A percentile compares a stretch with the other conserved stretches of the same genome.
These are phyloP conservation scores for Suillus ampliporus DNA, from an alignment of 768 basidiomycete genomes.

Conservation along the genomic window DNA sequence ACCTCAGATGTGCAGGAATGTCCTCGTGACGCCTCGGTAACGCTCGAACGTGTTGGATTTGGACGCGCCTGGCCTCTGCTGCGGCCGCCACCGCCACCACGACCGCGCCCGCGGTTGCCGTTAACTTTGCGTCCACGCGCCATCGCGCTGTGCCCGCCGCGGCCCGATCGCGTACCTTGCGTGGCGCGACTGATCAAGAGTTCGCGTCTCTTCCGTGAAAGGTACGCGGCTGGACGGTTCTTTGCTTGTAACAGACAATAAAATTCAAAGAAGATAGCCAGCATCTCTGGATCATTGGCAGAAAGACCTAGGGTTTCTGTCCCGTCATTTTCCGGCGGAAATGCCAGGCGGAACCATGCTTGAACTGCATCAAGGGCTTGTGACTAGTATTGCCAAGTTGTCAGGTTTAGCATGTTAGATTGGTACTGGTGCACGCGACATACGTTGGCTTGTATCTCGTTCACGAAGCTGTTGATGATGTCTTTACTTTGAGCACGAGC, in stretches of 20 bases:
- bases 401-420: background rate
- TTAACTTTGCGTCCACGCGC: background rate
- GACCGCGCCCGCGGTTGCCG: background rate
- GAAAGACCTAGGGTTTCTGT: slow-evolving; percentile 9
- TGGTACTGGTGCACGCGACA: background rate
- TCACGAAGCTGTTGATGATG: slow-evolving; percentile 14
- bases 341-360: slow-evolving; percentile 23
- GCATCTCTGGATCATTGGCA: slow-evolving; percentile 9
- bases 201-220: background rate
- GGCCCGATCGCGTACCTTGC: background rate
- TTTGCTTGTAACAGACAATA: slow-evolving; percentile 1
- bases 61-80: background rate
- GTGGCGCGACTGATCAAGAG: background rate
- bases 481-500: slow-evolving; percentile 4
- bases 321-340: background rate
- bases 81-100: no score
- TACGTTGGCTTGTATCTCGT: slow-evolving; percentile 17
- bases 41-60: no score
- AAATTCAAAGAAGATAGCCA: slow-evolving; percentile 28
- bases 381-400: background rate
- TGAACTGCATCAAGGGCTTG: slow-evolving; percentile 20
- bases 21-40: background rate
- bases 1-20: background rate
- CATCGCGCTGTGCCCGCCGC: background rate
- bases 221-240: background rate